These are phyloP conservation scores for Thermochaetoides thermophila DNA, from an alignment of 495 filamentous ascomycete species.

Conservation along the genomic window DNA sequence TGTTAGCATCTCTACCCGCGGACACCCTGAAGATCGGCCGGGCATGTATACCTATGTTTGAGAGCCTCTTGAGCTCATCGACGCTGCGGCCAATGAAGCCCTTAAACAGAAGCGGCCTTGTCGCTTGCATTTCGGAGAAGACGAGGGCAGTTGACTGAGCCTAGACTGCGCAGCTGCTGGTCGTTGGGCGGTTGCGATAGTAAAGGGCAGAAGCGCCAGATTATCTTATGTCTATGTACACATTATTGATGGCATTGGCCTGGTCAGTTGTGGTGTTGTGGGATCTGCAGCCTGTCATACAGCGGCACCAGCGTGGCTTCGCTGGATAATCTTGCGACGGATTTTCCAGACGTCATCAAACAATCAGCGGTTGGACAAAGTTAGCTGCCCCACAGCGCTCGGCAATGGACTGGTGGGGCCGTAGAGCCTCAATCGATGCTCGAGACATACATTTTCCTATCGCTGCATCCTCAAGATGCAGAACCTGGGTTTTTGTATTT, in stretches of 20 bases:
- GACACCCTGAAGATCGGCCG: too few species aligned
- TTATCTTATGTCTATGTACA: conserved; percentile 5
- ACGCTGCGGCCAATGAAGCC: conserved; percentile 31
- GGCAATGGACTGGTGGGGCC: too few species aligned
- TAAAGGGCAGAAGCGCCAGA: conserved; percentile 7
- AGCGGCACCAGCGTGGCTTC: too few species aligned
- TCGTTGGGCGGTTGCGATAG: not conserved
- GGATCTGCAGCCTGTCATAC: too few species aligned
- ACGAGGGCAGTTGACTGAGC: not conserved
- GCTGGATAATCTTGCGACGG: conserved; percentile 1
- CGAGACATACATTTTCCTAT: too few species aligned
- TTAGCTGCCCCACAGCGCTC: too few species aligned
- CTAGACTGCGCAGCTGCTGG: not conserved
- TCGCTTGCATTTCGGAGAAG: conserved; percentile 27
- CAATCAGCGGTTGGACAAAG: not conserved
- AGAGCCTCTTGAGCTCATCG: conserved; percentile 32
- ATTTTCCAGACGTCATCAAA: conserved; percentile 4
- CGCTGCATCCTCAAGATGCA: too few species aligned
- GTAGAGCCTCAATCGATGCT: too few species aligned
- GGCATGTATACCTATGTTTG: conserved; percentile 23
- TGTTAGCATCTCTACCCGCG: too few species aligned
- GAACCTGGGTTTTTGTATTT: too few species aligned
- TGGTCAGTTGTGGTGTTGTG: too few species aligned
- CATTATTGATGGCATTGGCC: conserved; percentile 3
- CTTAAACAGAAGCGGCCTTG: conserved; percentile 22